These are phyloP conservation scores for Trebouxia sp. DNA, from an alignment of 139 green algal genomes.

Conservation along the genomic window DNA sequence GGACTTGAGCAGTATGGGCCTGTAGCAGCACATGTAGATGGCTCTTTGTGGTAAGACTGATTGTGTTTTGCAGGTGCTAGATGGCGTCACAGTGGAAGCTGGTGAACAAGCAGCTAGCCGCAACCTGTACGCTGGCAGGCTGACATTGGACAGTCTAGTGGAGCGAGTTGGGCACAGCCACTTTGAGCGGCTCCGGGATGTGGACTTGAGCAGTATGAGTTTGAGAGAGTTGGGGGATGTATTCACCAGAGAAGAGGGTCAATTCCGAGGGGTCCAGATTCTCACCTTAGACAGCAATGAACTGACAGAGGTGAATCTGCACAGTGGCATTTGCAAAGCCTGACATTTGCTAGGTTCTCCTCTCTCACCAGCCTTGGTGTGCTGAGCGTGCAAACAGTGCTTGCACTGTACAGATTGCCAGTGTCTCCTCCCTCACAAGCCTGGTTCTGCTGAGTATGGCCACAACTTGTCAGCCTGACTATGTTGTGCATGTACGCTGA, in stretches of 20 bases:
- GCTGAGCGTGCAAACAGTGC: not conserved
- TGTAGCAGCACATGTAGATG: no score
- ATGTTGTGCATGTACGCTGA: no score
- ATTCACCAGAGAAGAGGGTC: slow-evolving; percentile 46
- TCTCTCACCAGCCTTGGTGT: not conserved
- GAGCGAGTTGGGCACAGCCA: slow-evolving; percentile 58
- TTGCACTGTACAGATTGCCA: no score
- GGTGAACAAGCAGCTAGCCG: slow-evolving; percentile 64
- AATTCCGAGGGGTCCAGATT: slow-evolving; percentile 49
- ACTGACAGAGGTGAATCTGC: slow-evolving; percentile 45
- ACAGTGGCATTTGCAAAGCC: no score
- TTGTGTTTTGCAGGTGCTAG: slow-evolving; percentile 74
- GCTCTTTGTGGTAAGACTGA: no score
- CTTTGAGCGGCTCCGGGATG: slow-evolving; percentile 60
- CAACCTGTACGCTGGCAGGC: slow-evolving; percentile 60
- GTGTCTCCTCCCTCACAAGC: no score
- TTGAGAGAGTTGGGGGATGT: slow-evolving; percentile 60
- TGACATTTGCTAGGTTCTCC: not conserved
- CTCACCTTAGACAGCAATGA: slow-evolving; percentile 69
- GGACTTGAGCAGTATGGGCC: slow-evolving; percentile 51
- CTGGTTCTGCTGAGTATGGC: no score
- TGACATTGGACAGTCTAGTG: slow-evolving; percentile 67
- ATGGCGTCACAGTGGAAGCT: slow-evolving; percentile 59
- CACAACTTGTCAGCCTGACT: no score
- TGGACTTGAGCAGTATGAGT: slow-evolving; percentile 57